phyloP scores from a whole-genome alignment of 2,329 filamentous ascomycete species.

The Talaromyces marneffei region DNA sequence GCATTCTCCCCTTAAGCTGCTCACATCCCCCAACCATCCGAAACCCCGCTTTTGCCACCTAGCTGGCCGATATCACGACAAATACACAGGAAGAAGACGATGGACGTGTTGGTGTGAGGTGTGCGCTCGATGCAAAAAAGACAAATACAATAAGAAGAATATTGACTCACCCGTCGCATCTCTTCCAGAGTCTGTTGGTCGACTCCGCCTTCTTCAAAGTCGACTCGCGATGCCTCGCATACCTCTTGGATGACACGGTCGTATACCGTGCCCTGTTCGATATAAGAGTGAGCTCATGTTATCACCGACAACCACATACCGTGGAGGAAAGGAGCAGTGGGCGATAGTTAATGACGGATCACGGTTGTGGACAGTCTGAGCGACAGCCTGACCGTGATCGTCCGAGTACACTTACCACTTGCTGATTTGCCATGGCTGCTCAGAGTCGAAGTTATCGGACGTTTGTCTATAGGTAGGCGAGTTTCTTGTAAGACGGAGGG shows the following conservation, averaged over 20 bases:
- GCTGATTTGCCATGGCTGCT: conserved; percentile 43
- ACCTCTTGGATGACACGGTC: conserved; percentile 88
- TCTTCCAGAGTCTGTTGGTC: conserved; percentile 81
- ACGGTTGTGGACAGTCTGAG: not conserved
- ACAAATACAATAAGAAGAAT: not conserved
- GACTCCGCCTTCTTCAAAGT: conserved; percentile 95
- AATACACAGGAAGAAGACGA: not conserved
- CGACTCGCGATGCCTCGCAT: conserved; percentile 81
- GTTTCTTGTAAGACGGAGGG: not conserved
- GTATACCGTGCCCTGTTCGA: conserved; percentile 67
- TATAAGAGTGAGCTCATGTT: conserved; percentile 24
- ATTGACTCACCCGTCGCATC: conserved; percentile 69
- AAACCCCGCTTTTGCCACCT: conserved; percentile 18
- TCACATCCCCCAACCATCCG: conserved; percentile 30
- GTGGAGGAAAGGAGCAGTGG: conserved; percentile 4
- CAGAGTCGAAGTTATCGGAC: not conserved
- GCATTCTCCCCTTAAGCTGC: conserved; percentile 30
- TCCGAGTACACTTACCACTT: conserved; percentile 41
- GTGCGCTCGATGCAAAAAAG: not conserved
- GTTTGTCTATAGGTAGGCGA: not conserved
- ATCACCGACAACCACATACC: not conserved
- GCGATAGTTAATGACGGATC: not conserved
- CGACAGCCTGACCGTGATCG: conserved; percentile 16
- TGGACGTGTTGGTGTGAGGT: conserved; percentile 1
- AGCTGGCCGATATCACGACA: conserved; percentile 8